Base-by-base conservation (phyloP, 176 grass and related monocot species). In the Pontederia crassipes region DNA sequence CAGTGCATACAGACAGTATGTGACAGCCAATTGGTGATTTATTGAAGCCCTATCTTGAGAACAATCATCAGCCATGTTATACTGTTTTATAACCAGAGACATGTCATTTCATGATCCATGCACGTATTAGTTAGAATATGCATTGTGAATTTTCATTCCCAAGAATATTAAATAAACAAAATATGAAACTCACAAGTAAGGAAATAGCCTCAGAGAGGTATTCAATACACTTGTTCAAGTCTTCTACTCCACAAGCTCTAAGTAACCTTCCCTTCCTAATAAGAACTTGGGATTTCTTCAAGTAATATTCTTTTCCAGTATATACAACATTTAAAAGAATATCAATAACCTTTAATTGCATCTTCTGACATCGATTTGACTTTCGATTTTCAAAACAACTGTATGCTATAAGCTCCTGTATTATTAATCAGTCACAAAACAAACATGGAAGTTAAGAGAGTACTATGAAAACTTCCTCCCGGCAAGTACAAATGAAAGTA, bases 271-370 rank as follows among this genome's bases (percentile, higher is more conserved):
- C 87, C 72, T 90, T 96, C 48, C 62, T 81, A 64, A 96, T 13
- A 65, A 96, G 59, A 75, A 90, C 26, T 68, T 70, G 87, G 49
- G 92, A 96, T 74, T 74, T 90, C 24, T 80, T 80, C 29, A 78
- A 57, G 70, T 70, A 53, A 72, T 62, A 75, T 56, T 85, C 83
- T 66, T 82, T 80, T 61, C 77, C 60, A 62, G 49, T 71, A 75
- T 96, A 96, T 53, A 96, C 62, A 58, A 85, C 68, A 65, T 85
- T 64, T 70, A 90, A 74, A 51, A 96, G 76, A 80, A 96, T 66
- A 78, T 85, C 48, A 18, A 78, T 64, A 68, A 96, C 69, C 61
- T 71, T 90, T 9, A 45, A 61, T 76, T 90, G 78, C 92, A 90
- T 88, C 12, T 82, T 61, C 75, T 59, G 59, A 14, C 83, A 90